Percentiles rank a stretch among this genome's conserved stretches.
phyloP scores from a whole-genome alignment of 306 rosid species.

The Dalbergia oliveri region DNA sequence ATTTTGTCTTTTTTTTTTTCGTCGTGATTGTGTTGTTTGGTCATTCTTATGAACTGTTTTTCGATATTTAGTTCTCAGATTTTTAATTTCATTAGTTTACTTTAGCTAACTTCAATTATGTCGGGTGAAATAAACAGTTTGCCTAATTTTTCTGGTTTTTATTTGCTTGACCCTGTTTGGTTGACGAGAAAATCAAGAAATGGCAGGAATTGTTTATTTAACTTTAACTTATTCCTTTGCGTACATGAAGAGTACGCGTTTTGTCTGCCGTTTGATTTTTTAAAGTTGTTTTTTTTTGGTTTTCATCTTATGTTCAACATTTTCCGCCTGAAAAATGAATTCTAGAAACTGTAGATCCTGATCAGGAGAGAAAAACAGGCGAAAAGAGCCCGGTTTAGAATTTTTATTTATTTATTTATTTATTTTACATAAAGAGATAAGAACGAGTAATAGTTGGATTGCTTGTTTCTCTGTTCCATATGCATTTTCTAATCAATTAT shows the following conservation, averaged over 20 bases:
- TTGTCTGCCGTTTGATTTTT: background rate
- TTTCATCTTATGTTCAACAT: background rate
- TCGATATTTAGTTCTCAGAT: slow-evolving; percentile 8
- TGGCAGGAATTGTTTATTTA: background rate
- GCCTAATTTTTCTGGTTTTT: background rate
- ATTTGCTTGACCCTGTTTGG: background rate
- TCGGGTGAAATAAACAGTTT: background rate
- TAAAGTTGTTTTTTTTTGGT: background rate
- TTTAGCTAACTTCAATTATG: background rate
- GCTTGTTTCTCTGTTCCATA: background rate
- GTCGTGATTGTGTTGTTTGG: background rate
- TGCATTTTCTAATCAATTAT: background rate
- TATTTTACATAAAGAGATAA: no score
- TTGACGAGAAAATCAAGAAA: background rate
- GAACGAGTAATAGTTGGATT: background rate
- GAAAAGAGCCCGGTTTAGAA: background rate
- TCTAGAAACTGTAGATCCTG: background rate
- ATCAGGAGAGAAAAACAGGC: background rate
- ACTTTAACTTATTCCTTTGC: no score
- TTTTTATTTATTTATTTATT: no score
- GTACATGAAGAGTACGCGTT: background rate
- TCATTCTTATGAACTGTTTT: background rate
- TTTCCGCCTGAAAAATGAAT: background rate
- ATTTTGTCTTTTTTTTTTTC: background rate
- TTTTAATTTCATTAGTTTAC: no score